Conservation (phyloP, 805 yeast species). For the Schizosaccharomyces lindneri region DNA sequence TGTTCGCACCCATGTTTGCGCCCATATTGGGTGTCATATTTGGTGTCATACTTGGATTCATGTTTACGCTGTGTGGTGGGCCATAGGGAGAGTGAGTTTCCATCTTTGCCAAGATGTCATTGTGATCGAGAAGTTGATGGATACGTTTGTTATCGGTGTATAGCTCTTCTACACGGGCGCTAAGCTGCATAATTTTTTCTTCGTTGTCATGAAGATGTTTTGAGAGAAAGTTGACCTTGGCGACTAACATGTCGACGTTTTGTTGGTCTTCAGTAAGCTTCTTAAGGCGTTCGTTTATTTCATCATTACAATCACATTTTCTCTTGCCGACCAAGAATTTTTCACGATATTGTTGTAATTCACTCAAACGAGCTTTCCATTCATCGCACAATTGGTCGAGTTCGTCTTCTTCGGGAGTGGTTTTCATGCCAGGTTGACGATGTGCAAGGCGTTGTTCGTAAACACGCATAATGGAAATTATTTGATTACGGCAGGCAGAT, state of each 20-base stretch:
- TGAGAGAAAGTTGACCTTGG: neutral
- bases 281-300: neutral
- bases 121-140: neutral
- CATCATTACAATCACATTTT: neutral
- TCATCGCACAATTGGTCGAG: neutral
- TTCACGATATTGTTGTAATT: neutral
- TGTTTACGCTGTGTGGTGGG: neutral
- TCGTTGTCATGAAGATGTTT: neutral
- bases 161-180: neutral
- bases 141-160: neutral
- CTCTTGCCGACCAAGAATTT: neutral
- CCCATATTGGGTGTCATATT: neutral
- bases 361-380: neutral
- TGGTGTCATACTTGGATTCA: neutral
- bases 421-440: conserved; percentile 1
- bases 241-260: neutral
- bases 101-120: conserved; percentile 22
- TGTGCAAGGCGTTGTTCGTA: conserved; percentile 1
- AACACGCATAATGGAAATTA: neutral
- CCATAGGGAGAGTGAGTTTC: neutral
- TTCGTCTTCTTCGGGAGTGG: neutral
- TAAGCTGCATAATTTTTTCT: neutral
- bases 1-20: neutral
- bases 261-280: neutral
- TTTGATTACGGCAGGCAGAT: neutral